Evolutionary conservation across 2,329 filamentous ascomycete genomes (phyloP).

Genomic region (Penicillium crustosum): DNA sequence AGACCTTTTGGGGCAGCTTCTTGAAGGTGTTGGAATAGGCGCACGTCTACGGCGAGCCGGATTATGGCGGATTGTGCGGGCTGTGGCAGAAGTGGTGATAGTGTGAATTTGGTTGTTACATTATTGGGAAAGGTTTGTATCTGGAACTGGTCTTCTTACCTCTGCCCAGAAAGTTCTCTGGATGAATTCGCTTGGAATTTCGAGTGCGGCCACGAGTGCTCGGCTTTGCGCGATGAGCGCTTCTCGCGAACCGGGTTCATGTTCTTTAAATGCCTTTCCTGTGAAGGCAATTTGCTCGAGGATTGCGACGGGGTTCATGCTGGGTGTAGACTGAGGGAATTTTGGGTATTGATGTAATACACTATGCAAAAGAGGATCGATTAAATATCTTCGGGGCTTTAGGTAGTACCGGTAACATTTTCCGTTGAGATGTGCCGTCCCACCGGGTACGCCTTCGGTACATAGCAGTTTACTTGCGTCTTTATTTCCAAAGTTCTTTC

Average conservation of each 20-base stretch:
- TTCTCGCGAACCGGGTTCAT: conserved; percentile 39
- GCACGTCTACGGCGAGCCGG: background rate
- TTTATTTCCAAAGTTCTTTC: background rate
- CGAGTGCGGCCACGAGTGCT: conserved; percentile 36
- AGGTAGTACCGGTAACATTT: background rate
- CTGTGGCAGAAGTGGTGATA: background rate
- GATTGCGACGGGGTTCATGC: background rate
- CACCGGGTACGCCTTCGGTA: background rate
- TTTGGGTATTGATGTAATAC: background rate
- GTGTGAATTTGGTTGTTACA: background rate
- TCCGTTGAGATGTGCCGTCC: background rate
- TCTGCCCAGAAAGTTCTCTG: conserved; percentile 43
- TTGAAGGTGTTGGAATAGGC: background rate
- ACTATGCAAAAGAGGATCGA: background rate
- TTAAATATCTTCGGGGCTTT: background rate
- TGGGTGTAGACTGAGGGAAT: too few relatives aligned
- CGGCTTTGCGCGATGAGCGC: conserved; percentile 39
- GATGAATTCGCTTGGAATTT: conserved; percentile 40
- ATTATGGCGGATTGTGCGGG: background rate
- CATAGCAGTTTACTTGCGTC: background rate
- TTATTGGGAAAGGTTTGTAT: background rate
- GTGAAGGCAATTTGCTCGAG: background rate
- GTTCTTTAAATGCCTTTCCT: conserved; percentile 6
- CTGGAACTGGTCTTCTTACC: conserved; percentile 23
- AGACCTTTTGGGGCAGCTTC: background rate